phyloP scores from a whole-genome alignment of 2,329 filamentous ascomycete genomes.

The Zymoseptoria ardabiliae region DNA sequence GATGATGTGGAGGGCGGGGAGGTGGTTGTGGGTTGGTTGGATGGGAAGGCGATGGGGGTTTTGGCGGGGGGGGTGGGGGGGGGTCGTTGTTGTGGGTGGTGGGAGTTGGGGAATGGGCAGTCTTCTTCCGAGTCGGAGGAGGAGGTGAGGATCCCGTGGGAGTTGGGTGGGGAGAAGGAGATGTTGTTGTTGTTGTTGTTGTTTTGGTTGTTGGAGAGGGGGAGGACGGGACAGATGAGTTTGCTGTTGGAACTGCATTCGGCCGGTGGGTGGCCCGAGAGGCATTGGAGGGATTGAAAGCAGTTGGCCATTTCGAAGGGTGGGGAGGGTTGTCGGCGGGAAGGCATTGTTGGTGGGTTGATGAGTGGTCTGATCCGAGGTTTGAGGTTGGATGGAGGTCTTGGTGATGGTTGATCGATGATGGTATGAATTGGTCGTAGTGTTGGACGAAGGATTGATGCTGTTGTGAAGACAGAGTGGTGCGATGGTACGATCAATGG shows the following conservation, averaged over 20 bases:
- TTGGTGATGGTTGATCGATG: background rate
- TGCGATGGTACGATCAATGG: background rate
- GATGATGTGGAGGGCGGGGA: background rate
- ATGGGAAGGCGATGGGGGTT: background rate
- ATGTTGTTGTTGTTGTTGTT: slow-evolving; percentile 5
- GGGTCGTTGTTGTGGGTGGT: slow-evolving; percentile 3
- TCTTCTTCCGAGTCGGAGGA: slow-evolving; percentile 15
- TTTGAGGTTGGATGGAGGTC: background rate
- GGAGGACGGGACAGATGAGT: slow-evolving; percentile 14
- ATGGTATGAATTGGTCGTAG: background rate
- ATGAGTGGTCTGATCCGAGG: background rate
- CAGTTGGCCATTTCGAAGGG: slow-evolving; percentile 14
- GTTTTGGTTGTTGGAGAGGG: slow-evolving; percentile 4
- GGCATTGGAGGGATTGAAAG: slow-evolving; percentile 16
- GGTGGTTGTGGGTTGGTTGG: background rate
- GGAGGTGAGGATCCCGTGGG: slow-evolving; percentile 9
- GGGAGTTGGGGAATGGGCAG: slow-evolving; percentile 3
- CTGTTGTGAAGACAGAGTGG: background rate
- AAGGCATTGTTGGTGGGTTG: background rate
- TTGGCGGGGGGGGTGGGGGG: background rate
- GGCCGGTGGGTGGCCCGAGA: slow-evolving; percentile 14
- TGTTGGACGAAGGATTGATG: background rate
- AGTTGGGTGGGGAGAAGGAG: slow-evolving; percentile 8
- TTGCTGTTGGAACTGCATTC: slow-evolving; percentile 14
- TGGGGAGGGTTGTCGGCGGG: slow-evolving; percentile 6